Evolutionary conservation across 176 grass and related monocot genomes (phyloP), one percentile per base, ranked within the genome.

Genomic region (Microstegium vimineum): DNA sequence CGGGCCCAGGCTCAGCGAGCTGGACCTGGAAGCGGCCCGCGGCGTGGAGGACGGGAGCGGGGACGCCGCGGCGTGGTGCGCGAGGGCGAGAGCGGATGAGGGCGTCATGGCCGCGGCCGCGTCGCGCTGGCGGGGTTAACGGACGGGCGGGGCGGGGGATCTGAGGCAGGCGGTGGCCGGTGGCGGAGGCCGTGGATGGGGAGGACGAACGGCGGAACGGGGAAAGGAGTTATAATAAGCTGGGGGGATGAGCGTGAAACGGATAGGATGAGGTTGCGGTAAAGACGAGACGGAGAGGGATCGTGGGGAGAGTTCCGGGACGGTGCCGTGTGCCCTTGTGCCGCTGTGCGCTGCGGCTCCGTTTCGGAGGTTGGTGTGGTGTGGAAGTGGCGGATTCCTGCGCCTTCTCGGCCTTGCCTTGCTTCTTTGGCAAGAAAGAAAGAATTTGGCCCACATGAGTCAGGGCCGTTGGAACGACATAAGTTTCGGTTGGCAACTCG

Each of bases 371-470:
- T 69, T 49, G 30, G 20, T n/a, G 25, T 73, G 81, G 68, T n/a
- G n/a, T n/a, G n/a, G n/a, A n/a, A 45, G 68, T 73, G 42, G 66
- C 41, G 65, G 41, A 22, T 66, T 43, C 65, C 56, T 28, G 54
- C 40, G 71, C 47, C 65, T 38, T 14, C 30, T 10, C 25, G 5
- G 17, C 36, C 12, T 20, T 47, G 52, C 38, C 32, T 10, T 52
- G 63, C 63, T 80, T 81, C 12, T 82, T 62, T 32, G 5, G 17
- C 87, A 84, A 80, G 87, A 80, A 84, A 80, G 87, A 80, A 84
- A 84, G 62, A 62, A 69, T 33, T 80, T 56, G 54, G 66, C 85
- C 85, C 73, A 63, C 77, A 66, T 13, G 28, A 34, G 5, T 16
- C 16, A 31, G 26, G 26, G 13, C 5, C 61, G 12, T 1, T 16